phyloP scores from a whole-genome alignment of 139 green algal species.

The Chlorella sp. region DNA sequence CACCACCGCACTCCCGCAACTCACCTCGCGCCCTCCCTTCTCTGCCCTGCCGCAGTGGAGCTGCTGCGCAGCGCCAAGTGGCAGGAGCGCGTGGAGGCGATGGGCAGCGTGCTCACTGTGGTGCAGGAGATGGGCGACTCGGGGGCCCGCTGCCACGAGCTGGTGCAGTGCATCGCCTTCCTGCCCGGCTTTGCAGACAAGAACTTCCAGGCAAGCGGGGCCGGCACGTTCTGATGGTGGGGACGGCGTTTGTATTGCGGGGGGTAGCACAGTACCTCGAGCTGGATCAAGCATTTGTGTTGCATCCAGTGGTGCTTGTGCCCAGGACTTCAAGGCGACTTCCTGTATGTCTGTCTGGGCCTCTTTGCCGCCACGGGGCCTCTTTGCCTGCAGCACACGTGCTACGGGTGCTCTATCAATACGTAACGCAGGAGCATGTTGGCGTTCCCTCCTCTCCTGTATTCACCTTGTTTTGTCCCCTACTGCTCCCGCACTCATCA shows the following conservation, averaged over 20 bases:
- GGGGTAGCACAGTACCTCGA: background rate
- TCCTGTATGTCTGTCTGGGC: too few relatives aligned
- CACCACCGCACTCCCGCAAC: background rate
- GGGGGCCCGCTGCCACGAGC: slow-evolving; percentile 40
- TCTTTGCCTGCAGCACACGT: too few relatives aligned
- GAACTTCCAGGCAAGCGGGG: slow-evolving; percentile 90
- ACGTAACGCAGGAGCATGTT: too few relatives aligned
- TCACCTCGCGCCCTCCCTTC: background rate
- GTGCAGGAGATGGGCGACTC: slow-evolving; percentile 45
- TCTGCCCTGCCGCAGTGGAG: slow-evolving; percentile 16
- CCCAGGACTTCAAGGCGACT: too few relatives aligned
- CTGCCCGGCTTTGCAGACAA: slow-evolving; percentile 93
- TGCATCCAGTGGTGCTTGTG: too few relatives aligned
- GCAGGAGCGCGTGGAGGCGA: slow-evolving; percentile 90
- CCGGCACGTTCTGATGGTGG: background rate
- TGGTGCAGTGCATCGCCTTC: slow-evolving; percentile 74
- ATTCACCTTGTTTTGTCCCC: too few relatives aligned
- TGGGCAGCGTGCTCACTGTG: slow-evolving; percentile 63
- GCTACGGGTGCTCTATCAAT: too few relatives aligned
- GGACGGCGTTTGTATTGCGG: too few relatives aligned
- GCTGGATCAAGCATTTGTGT: background rate
- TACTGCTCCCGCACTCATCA: background rate
- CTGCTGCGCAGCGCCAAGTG: slow-evolving; percentile 67
- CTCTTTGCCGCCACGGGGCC: too few relatives aligned
- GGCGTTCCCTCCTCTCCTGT: too few relatives aligned